phyloP scores from a whole-genome alignment of 371 early-diverging fungal species.

The Circinella umbellata region DNA sequence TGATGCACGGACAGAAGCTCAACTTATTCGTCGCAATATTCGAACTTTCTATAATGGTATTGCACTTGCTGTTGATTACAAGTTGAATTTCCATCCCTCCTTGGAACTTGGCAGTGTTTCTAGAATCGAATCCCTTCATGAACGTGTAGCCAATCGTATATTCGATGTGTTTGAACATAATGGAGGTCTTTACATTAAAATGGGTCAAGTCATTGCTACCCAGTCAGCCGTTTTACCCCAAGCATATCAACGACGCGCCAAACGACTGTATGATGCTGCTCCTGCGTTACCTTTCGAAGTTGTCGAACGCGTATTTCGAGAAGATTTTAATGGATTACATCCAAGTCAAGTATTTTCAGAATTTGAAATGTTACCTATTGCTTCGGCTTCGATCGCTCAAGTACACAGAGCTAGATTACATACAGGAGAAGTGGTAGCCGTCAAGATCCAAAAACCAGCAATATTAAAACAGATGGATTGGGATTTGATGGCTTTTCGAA shows the following conservation, averaged over 20 bases:
- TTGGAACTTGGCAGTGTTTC: conserved; percentile 38
- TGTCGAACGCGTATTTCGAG: conserved; percentile 72
- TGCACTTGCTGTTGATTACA: conserved; percentile 72
- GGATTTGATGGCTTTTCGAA: conserved; percentile 78
- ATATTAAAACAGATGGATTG: conserved; percentile 82
- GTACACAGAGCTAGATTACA: conserved; percentile 87
- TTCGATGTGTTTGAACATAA: conserved; percentile 82
- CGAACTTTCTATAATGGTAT: conserved; percentile 67
- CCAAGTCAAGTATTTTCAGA: conserved; percentile 72
- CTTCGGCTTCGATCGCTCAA: conserved; percentile 94
- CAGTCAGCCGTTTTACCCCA: conserved; percentile 81
- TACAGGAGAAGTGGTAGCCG: conserved; percentile 79
- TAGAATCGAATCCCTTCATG: conserved; percentile 63
- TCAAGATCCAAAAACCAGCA: conserved; percentile 93
- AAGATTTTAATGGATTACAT: conserved; percentile 63
- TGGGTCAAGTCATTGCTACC: conserved; percentile 87
- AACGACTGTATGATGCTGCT: conserved; percentile 83
- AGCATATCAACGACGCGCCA: conserved; percentile 72
- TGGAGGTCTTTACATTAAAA: conserved; percentile 90
- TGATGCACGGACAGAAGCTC: conserved; percentile 63
- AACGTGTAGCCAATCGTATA: conserved; percentile 74
- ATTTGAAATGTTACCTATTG: conserved; percentile 77
- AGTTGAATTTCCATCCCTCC: conserved; percentile 71
- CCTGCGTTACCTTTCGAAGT: conserved; percentile 72
- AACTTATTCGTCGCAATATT: conserved; percentile 55